Evolutionary conservation across 2,329 filamentous ascomycete species (phyloP).

Genomic region (Diaporthe sp.): DNA sequence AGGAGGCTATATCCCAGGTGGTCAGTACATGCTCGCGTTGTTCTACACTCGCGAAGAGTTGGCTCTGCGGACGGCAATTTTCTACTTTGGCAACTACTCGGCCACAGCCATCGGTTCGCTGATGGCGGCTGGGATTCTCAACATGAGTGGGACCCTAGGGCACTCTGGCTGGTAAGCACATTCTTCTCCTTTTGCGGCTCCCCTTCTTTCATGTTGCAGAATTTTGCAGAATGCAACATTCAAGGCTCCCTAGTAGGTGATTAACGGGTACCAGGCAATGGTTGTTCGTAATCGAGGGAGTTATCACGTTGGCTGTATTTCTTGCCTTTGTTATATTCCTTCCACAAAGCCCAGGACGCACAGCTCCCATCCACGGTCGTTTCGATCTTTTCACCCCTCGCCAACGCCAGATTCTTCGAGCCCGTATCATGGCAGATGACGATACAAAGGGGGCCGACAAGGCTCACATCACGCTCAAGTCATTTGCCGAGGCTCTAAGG

Average conservation of each 20-base stretch:
- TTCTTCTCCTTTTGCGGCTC: too few species aligned
- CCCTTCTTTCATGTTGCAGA: too few species aligned
- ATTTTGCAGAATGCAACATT: too few species aligned
- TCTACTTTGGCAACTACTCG: slow-evolving; percentile 60
- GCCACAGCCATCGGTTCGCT: slow-evolving; percentile 43
- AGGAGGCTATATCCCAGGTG: slow-evolving; percentile 58
- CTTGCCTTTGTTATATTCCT: slow-evolving; percentile 38
- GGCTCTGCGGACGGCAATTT: slow-evolving; percentile 56
- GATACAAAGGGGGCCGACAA: slow-evolving; percentile 37
- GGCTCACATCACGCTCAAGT: slow-evolving; percentile 35
- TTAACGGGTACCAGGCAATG: slow-evolving; percentile 26
- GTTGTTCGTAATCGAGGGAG: slow-evolving; percentile 41
- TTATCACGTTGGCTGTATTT: slow-evolving; percentile 22
- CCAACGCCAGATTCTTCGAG: slow-evolving; percentile 35
- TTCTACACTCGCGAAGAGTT: slow-evolving; percentile 59
- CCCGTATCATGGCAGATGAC: slow-evolving; percentile 38
- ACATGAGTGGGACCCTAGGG: slow-evolving; percentile 33
- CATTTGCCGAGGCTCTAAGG: slow-evolving; percentile 29
- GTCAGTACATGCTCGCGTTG: slow-evolving; percentile 53
- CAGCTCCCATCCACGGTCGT: slow-evolving; percentile 34
- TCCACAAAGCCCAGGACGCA: slow-evolving; percentile 36
- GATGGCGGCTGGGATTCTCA: slow-evolving; percentile 40
- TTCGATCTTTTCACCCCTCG: slow-evolving; percentile 39
- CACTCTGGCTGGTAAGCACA: slow-evolving; percentile 37
- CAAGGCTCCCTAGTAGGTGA: too few species aligned